Conservation (phyloP, 768 basidiomycete genomes). For the Pulveroboletus sp. region DNA sequence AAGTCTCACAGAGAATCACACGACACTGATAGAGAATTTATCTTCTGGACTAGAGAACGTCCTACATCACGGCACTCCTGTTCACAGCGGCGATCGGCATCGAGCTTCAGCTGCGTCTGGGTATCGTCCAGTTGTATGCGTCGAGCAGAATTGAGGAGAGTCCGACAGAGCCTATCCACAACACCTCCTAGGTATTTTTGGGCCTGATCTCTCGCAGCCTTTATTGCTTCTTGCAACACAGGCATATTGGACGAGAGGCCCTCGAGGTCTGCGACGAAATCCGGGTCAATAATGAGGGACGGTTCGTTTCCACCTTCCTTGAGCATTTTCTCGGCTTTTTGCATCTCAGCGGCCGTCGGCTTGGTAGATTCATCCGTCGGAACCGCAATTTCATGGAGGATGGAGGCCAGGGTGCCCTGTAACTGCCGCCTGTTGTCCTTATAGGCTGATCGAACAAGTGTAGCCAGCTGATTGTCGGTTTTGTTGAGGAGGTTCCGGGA, state of each 20-base stretch:
- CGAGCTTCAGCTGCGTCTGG: slow-evolving; percentile 10
- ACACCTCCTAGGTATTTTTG: slow-evolving; percentile 15
- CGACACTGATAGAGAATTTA: slow-evolving; percentile 16
- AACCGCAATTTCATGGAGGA: slow-evolving; percentile 10
- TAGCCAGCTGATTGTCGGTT: slow-evolving; percentile 10
- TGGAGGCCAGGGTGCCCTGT: slow-evolving; percentile 10
- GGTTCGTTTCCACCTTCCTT: slow-evolving; percentile 19
- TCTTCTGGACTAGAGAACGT: slow-evolving; percentile 14
- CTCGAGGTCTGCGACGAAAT: slow-evolving; percentile 24
- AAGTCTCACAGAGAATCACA: slow-evolving; percentile 15
- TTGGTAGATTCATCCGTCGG: neutral
- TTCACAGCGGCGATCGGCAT: slow-evolving; percentile 12
- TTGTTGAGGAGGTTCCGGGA: slow-evolving; percentile 10
- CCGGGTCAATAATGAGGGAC: slow-evolving; percentile 17
- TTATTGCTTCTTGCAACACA: slow-evolving; percentile 13
- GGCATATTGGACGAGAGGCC: slow-evolving; percentile 8
- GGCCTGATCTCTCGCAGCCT: slow-evolving; percentile 11
- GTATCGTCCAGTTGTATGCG: slow-evolving; percentile 17
- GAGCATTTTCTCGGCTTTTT: slow-evolving; percentile 16
- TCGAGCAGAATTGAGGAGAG: slow-evolving; percentile 5
- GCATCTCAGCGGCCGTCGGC: slow-evolving; percentile 9
- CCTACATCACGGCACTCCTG: slow-evolving; percentile 11
- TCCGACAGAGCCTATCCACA: slow-evolving; percentile 19
- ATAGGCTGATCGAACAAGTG: slow-evolving; percentile 13
- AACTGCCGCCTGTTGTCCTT: slow-evolving; percentile 13